A percentile compares a stretch with the other conserved stretches of the same genome.
These are phyloP conservation scores for Candida multigemmis DNA, from an alignment of 805 yeast species.

Conservation along the genomic window DNA sequence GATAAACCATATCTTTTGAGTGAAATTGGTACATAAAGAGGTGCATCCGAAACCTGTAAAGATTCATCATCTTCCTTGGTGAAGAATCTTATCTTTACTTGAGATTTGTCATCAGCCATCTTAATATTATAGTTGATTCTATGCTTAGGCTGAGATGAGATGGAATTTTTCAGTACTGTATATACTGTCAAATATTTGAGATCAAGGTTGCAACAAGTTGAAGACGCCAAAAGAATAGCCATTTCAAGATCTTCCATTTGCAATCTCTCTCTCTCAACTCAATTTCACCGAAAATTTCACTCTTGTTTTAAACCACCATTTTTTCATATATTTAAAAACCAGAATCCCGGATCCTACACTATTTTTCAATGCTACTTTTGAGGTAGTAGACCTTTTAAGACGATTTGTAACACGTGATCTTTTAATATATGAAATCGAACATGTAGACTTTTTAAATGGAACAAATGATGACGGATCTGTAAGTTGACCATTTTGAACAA, in stretches of 20 bases:
- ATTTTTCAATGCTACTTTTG: too few relatives aligned
- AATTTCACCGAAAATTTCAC: too few relatives aligned
- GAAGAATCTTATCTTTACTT: constrained; percentile 72
- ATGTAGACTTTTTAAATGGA: constrained; percentile 5
- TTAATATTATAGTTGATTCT: constrained; percentile 1
- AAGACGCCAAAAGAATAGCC: too few relatives aligned
- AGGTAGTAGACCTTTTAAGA: too few relatives aligned
- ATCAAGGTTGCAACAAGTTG: too few relatives aligned
- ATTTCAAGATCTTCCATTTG: too few relatives aligned
- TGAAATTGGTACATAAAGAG: constrained; percentile 79
- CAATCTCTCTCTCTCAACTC: too few relatives aligned
- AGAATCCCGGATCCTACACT: too few relatives aligned
- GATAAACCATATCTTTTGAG: constrained; percentile 88
- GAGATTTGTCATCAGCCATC: constrained; percentile 37
- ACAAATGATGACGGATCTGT: constrained; percentile 18
- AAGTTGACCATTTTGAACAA: constrained; percentile 17
- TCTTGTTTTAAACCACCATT: too few relatives aligned
- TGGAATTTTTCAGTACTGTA: constrained; percentile 1
- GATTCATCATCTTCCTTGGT: constrained; percentile 77
- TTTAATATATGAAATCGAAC: constrained; percentile 14
- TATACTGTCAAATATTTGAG: too few relatives aligned
- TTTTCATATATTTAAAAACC: too few relatives aligned
- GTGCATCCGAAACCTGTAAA: constrained; percentile 64
- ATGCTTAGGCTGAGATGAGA: too few relatives aligned
- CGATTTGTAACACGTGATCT: constrained; percentile 14